Evolutionary conservation across 1,139 yeast genomes (phyloP), one percentile per base, ranked within the genome.

Genomic region (Suhomyces anneliseae): DNA sequence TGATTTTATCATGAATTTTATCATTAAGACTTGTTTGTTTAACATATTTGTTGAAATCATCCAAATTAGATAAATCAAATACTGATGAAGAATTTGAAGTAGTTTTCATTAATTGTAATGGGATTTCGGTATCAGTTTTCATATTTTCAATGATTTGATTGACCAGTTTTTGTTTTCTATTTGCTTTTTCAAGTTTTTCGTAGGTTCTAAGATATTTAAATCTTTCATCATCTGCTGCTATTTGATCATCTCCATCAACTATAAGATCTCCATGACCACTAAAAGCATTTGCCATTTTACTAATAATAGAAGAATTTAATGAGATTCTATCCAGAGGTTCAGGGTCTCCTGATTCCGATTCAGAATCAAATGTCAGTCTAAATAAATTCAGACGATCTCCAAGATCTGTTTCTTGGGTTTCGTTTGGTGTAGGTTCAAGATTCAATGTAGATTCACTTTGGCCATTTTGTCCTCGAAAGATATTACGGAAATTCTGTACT

Each of bases 11-110:
- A 34, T 59, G 61, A 26, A 74, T 71, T 10, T 46, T 42, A 42
- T 74, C 74, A 50, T 74, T 69, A 24, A 74, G 46, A 42, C 69
- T 68, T 5, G 75, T 66, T 58, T 69, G 69, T 47, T 66, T 67
- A 8, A 72, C 65, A 50, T 66, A 74, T 44, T 55, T 62, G 41
- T 57, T 59, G 55, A 66, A 74, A 53, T 74, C 79, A 48, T 71
- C 73, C 36, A 74, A 53, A 11, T 61, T 51, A 0, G 75, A 66
- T n/a, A 74, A 56, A 6, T 61, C 61, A 50, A 74, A 72, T 1
- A 70, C 59, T 0, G 77, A 71, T n/a, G 52, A 45, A 6, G 47
- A 37, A 27, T 45, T n/a, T 56, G 58, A 37, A 47, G 40, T 39
- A 4, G 65, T 52, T 8, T 50, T 40, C 43, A 67, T 36, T 0